These are phyloP conservation scores for Penicillium sumatraense DNA, from an alignment of 2,329 filamentous ascomycete species.

Conservation along the genomic window DNA sequence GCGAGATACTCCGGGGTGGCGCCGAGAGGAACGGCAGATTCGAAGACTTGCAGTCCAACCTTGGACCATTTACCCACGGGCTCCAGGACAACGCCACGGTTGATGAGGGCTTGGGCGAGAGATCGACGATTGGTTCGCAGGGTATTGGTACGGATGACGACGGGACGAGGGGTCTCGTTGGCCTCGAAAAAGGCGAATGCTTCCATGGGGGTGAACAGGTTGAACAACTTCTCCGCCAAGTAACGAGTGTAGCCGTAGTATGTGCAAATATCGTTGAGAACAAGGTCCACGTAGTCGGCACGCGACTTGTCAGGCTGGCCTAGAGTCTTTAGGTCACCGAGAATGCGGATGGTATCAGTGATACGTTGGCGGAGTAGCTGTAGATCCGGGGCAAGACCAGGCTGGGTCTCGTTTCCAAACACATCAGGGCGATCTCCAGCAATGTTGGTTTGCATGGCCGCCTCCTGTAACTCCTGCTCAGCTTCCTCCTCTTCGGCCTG, in stretches of 20 bases:
- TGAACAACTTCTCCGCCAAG: slow-evolving; percentile 94
- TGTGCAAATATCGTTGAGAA: slow-evolving; percentile 88
- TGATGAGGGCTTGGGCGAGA: slow-evolving; percentile 90
- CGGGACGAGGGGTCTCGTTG: slow-evolving; percentile 90
- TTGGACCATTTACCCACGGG: slow-evolving; percentile 99
- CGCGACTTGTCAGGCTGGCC: slow-evolving; percentile 79
- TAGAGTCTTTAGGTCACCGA: slow-evolving; percentile 85
- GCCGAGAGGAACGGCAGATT: slow-evolving; percentile 83
- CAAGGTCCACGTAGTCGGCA: slow-evolving; percentile 82
- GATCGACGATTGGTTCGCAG: slow-evolving; percentile 77
- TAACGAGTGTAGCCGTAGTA: slow-evolving; percentile 97
- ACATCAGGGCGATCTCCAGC: slow-evolving; percentile 73
- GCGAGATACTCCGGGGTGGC: slow-evolving; percentile 97
- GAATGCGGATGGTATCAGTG: slow-evolving; percentile 87
- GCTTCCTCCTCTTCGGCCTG: slow-evolving; percentile 81
- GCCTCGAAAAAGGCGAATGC: slow-evolving; percentile 98
- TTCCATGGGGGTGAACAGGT: slow-evolving; percentile 88
- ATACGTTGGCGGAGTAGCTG: slow-evolving; percentile 87
- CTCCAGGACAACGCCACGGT: slow-evolving; percentile 93
- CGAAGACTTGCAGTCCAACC: slow-evolving; percentile 94
- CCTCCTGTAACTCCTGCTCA: slow-evolving; percentile 82
- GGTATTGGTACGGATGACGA: slow-evolving; percentile 97
- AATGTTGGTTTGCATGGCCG: slow-evolving; percentile 91
- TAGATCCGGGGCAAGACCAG: slow-evolving; percentile 80
- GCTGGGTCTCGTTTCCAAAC: slow-evolving; percentile 61